These are phyloP conservation scores for Coemansia sp. DNA, from an alignment of 192 early-diverging fungal genomes.

Conservation along the genomic window DNA sequence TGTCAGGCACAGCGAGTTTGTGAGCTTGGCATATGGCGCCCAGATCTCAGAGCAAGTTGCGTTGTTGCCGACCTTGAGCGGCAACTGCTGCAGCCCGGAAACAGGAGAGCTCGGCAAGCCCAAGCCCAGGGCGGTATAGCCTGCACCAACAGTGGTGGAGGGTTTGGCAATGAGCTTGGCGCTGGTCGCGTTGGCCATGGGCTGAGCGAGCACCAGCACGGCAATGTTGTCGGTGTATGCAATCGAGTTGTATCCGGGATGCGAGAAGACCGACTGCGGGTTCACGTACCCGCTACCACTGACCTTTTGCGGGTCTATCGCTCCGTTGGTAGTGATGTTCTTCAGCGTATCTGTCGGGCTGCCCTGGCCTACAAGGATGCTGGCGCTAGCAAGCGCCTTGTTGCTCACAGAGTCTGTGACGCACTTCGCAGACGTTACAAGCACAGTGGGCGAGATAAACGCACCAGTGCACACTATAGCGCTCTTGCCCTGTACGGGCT, in stretches of 20 bases:
- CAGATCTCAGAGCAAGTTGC: conserved; percentile 35
- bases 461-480: conserved; percentile 36
- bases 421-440: conserved; percentile 36
- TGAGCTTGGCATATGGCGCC: conserved; percentile 41
- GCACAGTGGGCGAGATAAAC: conserved; percentile 32
- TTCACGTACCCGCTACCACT: conserved; percentile 18
- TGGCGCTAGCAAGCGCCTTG: conserved; percentile 30
- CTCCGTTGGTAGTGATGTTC: conserved; percentile 6
- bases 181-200: conserved; percentile 19
- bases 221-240: conserved; percentile 47
- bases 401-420: conserved; percentile 46
- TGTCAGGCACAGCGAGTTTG: conserved; percentile 46
- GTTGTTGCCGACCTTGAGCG: conserved; percentile 35
- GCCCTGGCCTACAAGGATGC: conserved; percentile 37
- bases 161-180: conserved; percentile 38
- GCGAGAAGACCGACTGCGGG: conserved; percentile 22
- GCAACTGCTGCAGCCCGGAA: conserved; percentile 11
- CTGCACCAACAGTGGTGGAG: conserved; percentile 1
- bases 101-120: conserved; percentile 6
- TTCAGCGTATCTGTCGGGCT: conserved; percentile 3
- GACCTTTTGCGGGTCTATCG: conserved; percentile 9
- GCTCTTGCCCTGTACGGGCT: conserved; percentile 7
- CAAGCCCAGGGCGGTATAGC: conserved; percentile 35
- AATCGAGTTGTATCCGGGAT: conserved; percentile 50
- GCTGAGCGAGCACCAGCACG: conserved; percentile 28